Conservation (phyloP, 2,329 filamentous ascomycete genomes). For the Botrytis hyacinthi region DNA sequence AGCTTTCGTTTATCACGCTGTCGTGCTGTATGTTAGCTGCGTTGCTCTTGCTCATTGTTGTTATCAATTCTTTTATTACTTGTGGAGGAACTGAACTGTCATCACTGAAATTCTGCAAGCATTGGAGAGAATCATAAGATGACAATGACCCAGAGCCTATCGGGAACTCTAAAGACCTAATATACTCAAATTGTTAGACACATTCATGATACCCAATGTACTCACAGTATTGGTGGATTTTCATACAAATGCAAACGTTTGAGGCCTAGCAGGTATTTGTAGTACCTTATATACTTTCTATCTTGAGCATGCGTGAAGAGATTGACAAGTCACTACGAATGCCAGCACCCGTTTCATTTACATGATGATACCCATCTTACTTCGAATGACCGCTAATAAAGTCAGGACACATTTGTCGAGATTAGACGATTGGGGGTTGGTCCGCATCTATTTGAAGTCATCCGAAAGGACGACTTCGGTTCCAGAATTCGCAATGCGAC, state of each 20-base stretch:
- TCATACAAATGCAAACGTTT: background rate
- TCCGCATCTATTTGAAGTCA: constrained; percentile 71
- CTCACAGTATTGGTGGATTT: background rate
- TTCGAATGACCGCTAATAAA: constrained; percentile 4
- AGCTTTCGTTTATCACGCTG: constrained; percentile 21
- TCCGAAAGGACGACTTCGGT: constrained; percentile 75
- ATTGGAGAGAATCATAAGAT: background rate
- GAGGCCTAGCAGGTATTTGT: background rate
- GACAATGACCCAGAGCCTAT: background rate
- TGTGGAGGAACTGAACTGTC: background rate
- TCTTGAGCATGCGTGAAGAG: background rate
- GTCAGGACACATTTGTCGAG: constrained; percentile 73
- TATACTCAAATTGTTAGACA: background rate
- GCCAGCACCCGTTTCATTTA: background rate
- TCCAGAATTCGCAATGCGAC: constrained; percentile 75
- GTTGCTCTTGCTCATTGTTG: background rate
- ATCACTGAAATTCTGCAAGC: background rate
- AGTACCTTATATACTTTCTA: background rate
- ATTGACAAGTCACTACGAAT: background rate
- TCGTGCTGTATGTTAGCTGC: background rate
- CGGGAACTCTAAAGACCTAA: background rate
- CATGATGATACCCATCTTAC: background rate
- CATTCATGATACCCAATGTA: background rate
- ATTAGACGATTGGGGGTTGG: constrained; percentile 71
- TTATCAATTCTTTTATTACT: background rate